Evolutionary conservation across 495 filamentous ascomycete genomes (phyloP).

Genomic region (Penicillium mononematosum): DNA sequence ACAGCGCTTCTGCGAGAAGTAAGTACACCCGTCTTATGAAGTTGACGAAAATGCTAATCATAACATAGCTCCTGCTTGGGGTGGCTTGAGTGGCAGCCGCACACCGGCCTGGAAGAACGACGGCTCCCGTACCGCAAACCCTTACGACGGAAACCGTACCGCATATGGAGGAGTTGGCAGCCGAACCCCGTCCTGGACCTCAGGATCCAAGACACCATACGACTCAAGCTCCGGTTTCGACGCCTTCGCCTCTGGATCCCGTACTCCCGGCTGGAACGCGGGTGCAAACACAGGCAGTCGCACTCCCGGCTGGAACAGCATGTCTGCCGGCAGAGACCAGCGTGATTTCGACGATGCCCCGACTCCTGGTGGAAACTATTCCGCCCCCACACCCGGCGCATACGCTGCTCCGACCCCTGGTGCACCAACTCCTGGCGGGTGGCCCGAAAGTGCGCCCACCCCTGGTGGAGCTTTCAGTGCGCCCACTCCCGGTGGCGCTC

Average conservation of each 20-base stretch:
- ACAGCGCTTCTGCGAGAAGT: slow-evolving; percentile 54
- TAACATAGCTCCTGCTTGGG: slow-evolving; percentile 57
- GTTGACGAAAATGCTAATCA: slow-evolving; percentile 14
- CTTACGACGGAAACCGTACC: slow-evolving; percentile 78
- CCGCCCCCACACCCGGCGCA: slow-evolving; percentile 51
- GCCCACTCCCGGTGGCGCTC: slow-evolving; percentile 56
- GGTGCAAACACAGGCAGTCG: slow-evolving; percentile 49
- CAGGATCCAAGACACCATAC: slow-evolving; percentile 72
- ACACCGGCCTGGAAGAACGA: slow-evolving; percentile 78
- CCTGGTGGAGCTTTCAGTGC: slow-evolving; percentile 60
- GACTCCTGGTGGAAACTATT: slow-evolving; percentile 67
- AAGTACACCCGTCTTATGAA: slow-evolving; percentile 30
- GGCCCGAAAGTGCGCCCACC: slow-evolving; percentile 61
- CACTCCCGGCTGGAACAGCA: slow-evolving; percentile 49
- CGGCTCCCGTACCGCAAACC: slow-evolving; percentile 70
- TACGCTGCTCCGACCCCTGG: slow-evolving; percentile 68
- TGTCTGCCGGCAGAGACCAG: slow-evolving; percentile 27
- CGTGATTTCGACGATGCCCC: slow-evolving; percentile 61
- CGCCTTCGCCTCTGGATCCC: slow-evolving; percentile 67
- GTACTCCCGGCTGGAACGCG: slow-evolving; percentile 70
- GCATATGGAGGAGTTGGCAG: slow-evolving; percentile 59
- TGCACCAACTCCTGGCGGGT: slow-evolving; percentile 76
- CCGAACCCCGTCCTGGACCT: slow-evolving; percentile 55
- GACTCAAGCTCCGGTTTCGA: slow-evolving; percentile 60
- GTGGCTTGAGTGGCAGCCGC: slow-evolving; percentile 55